Evolutionary conservation across 2,329 filamentous ascomycete genomes (phyloP).

Genomic region (Aureobasidium sp.): DNA sequence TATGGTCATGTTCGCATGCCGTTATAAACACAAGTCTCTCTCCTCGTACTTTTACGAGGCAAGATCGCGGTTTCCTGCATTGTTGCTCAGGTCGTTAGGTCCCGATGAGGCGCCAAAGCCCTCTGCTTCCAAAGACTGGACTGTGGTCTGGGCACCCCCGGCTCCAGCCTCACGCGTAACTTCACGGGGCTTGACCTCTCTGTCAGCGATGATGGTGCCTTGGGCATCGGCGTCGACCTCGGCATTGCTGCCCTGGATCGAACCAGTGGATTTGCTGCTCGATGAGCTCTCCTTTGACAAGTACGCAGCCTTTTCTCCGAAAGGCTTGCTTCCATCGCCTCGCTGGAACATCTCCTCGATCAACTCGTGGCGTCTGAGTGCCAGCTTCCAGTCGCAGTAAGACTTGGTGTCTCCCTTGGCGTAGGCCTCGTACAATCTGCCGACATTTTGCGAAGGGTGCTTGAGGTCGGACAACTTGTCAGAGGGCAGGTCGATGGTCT

Average conservation of each 20-base stretch:
- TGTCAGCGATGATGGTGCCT: slow-evolving; percentile 44
- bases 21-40: not conserved
- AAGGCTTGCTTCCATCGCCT: slow-evolving; percentile 12
- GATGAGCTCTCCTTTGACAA: not conserved
- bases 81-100: not conserved
- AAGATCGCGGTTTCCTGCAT: not conserved
- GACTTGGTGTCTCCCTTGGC: slow-evolving; percentile 2
- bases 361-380: slow-evolving; percentile 5
- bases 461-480: not conserved
- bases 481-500: not conserved
- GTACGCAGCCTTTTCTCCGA: slow-evolving; percentile 5
- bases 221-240: slow-evolving; percentile 33
- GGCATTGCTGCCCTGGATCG: slow-evolving; percentile 29
- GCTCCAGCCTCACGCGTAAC: slow-evolving; percentile 37
- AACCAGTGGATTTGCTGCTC: not conserved
- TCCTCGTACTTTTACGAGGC: not conserved
- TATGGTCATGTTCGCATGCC: not conserved
- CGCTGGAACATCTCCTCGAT: slow-evolving; percentile 15
- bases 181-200: slow-evolving; percentile 51
- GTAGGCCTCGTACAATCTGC: slow-evolving; percentile 12
- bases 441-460: slow-evolving; percentile 13
- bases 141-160: not conserved
- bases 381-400: slow-evolving; percentile 14
- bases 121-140: not conserved
- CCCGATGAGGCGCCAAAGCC: slow-evolving; percentile 1